Evolutionary conservation across 805 yeast species (phyloP).

Genomic region (Candida pseudofarinosa): DNA sequence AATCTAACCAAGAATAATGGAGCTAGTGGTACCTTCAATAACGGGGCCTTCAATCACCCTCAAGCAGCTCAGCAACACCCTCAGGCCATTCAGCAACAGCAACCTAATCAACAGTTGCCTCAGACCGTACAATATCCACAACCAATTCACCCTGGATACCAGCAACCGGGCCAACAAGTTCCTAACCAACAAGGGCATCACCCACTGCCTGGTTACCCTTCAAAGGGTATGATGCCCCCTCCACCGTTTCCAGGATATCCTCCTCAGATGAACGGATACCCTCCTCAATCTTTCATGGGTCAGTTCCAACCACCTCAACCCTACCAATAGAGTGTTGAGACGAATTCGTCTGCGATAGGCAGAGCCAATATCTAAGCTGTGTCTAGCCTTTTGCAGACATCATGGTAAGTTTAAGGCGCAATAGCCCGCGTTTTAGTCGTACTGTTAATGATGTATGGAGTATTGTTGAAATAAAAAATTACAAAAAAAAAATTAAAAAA

Average conservation of each 20-base stretch:
- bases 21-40: not conserved
- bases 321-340: constrained; percentile 6
- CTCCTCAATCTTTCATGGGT: constrained; percentile 11
- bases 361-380: not conserved
- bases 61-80: constrained; percentile 5
- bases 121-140: constrained; percentile 6
- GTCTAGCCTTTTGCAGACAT: too few relatives aligned
- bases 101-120: constrained; percentile 7
- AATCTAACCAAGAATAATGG: constrained; percentile 28
- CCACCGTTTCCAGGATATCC: constrained; percentile 19
- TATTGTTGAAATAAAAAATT: constrained; percentile 1
- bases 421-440: too few relatives aligned
- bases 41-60: constrained; percentile 1
- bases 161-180: constrained; percentile 7
- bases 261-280: constrained; percentile 16
- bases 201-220: constrained; percentile 5
- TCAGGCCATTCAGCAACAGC: constrained; percentile 3
- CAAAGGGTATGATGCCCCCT: constrained; percentile 9
- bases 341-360: too few relatives aligned
- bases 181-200: constrained; percentile 9
- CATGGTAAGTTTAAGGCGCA: too few relatives aligned
- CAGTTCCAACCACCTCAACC: constrained; percentile 16
- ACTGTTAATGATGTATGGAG: too few relatives aligned
- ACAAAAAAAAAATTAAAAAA: constrained; percentile 2
- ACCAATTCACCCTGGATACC: constrained; percentile 2